Conservation (phyloP, 306 rosid species). For the Parietaria judaica region DNA sequence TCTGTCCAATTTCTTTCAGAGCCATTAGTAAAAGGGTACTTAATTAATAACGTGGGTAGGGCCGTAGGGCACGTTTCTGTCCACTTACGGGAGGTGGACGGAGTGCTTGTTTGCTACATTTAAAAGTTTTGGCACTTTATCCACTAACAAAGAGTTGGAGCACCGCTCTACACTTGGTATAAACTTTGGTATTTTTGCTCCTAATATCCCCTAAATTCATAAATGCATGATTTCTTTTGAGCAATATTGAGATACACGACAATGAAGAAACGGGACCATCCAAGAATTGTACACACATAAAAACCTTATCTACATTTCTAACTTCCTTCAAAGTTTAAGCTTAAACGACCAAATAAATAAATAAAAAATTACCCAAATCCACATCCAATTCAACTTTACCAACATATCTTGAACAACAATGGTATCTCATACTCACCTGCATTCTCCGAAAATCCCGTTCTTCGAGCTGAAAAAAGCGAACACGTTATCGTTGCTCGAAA, state of each 20-base stretch:
- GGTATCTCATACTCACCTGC: constrained; percentile 16
- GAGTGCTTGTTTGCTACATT: too few relatives aligned
- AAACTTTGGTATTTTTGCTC: too few relatives aligned
- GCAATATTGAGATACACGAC: neutral
- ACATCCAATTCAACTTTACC: neutral
- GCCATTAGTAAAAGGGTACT: too few relatives aligned
- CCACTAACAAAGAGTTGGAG: too few relatives aligned
- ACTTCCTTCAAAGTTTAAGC: constrained; percentile 9
- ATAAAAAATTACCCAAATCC: neutral
- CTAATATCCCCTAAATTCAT: too few relatives aligned
- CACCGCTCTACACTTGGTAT: too few relatives aligned
- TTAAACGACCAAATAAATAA: constrained; percentile 13
- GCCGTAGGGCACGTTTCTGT: too few relatives aligned
- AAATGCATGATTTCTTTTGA: too few relatives aligned
- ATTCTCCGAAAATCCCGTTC: constrained; percentile 13
- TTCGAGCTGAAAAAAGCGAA: constrained; percentile 25
- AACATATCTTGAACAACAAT: constrained; percentile 1
- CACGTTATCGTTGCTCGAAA: constrained; percentile 36
- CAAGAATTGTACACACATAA: neutral
- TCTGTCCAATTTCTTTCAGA: too few relatives aligned
- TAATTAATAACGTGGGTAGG: too few relatives aligned
- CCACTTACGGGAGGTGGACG: too few relatives aligned
- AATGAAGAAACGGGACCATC: constrained; percentile 1
- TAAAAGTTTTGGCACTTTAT: too few relatives aligned
- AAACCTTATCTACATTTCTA: constrained; percentile 23